A percentile compares a stretch with the other conserved stretches of the same genome.
Evolutionary conservation across 2,329 filamentous ascomycete species (phyloP).

Genomic region (Monilinia vaccinii-corymbosi): DNA sequence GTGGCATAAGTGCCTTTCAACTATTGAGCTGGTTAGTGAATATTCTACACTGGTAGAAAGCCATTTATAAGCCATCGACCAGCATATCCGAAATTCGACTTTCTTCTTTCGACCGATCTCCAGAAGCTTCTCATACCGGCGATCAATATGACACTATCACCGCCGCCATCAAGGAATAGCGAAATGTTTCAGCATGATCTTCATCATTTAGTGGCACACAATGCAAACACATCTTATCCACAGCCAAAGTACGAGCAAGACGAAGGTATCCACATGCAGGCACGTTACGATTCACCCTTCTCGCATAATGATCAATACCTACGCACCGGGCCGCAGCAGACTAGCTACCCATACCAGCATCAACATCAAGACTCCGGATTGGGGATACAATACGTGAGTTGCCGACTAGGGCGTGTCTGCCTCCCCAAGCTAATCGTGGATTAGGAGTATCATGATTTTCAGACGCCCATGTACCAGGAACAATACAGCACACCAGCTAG

Average conservation of each 20-base stretch:
- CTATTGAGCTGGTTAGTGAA: not conserved
- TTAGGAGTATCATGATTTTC: conserved; percentile 15
- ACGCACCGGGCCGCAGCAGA: conserved; percentile 17
- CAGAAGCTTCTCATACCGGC: not conserved
- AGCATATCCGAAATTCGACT: not conserved
- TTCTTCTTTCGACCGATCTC: not conserved
- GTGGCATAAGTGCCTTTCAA: not conserved
- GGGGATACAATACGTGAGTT: conserved; percentile 24
- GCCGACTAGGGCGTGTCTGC: not conserved
- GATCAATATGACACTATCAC: conserved; percentile 20
- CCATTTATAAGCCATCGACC: conserved; percentile 1
- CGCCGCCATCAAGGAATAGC: conserved; percentile 34
- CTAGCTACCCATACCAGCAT: conserved; percentile 22
- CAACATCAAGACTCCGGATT: conserved; percentile 23
- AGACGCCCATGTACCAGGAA: conserved; percentile 24
- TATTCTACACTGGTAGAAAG: not conserved
- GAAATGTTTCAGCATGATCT: conserved; percentile 35
- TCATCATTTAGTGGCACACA: conserved; percentile 38
- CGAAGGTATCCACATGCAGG: conserved; percentile 20
- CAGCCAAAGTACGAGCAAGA: conserved; percentile 22
- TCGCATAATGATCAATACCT: conserved; percentile 15
- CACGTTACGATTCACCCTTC: conserved; percentile 25
- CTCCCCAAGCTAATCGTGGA: conserved; percentile 19
- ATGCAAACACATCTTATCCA: conserved; percentile 28
- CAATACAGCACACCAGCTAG: conserved; percentile 43